A percentile compares a stretch with the other conserved stretches of the same genome.
Evolutionary conservation across 2,329 filamentous ascomycete species (phyloP).

Genomic region (Fusarium lateritium): DNA sequence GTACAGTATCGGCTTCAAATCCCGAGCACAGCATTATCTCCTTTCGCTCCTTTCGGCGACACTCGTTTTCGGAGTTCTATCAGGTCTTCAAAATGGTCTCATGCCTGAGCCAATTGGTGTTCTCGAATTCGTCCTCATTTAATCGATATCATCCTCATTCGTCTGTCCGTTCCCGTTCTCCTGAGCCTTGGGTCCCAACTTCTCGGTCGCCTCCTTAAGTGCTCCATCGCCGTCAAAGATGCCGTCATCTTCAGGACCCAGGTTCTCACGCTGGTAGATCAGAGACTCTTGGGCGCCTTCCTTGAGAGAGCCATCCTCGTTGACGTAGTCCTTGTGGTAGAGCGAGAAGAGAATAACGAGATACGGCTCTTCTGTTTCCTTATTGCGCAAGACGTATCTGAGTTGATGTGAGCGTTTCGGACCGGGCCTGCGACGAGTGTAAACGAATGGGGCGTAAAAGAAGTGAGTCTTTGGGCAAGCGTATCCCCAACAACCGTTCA

Average conservation of each 20-base stretch:
- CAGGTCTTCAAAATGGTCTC: neutral
- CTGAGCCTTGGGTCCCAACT: slow-evolving; percentile 50
- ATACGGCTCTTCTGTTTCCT: slow-evolving; percentile 79
- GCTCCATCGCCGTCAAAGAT: slow-evolving; percentile 54
- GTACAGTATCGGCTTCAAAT: neutral
- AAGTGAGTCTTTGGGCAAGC: slow-evolving; percentile 40
- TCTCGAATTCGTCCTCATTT: neutral
- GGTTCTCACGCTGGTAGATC: slow-evolving; percentile 20
- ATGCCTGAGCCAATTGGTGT: no score
- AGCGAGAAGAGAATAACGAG: slow-evolving; percentile 87
- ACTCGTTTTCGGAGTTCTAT: no score
- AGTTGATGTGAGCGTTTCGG: slow-evolving; percentile 82
- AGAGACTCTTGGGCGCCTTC: slow-evolving; percentile 53
- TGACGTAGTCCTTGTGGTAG: slow-evolving; percentile 76
- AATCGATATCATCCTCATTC: slow-evolving; percentile 63
- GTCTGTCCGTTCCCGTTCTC: slow-evolving; percentile 46
- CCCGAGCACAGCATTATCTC: neutral
- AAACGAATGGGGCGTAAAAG: slow-evolving; percentile 42
- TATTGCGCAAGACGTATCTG: slow-evolving; percentile 93
- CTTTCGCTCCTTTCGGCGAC: no score
- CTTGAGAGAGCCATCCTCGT: slow-evolving; percentile 71
- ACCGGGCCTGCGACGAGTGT: slow-evolving; percentile 47
- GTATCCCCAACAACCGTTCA: neutral
- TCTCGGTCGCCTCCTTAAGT: slow-evolving; percentile 58
- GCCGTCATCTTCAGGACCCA: slow-evolving; percentile 35